Evolutionary conservation across 2,329 filamentous ascomycete species (phyloP), one percentile per base, ranked within the genome.

Genomic region (Geosmithia putterillii): DNA sequence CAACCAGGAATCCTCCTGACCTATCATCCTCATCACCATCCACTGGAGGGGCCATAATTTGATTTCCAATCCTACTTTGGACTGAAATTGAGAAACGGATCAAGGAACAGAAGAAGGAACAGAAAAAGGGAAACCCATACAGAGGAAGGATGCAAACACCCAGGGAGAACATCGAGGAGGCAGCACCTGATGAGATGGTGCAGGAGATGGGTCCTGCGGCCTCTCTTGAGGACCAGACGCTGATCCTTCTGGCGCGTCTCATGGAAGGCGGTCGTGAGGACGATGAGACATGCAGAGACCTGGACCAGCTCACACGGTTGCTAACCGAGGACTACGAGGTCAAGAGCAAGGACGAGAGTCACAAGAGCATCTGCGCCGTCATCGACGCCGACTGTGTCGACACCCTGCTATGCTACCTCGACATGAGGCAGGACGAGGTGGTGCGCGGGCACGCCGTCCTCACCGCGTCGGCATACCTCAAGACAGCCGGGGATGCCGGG

Each of bases 251-350:
- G 51, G 89, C 89, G 20, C 83, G 85, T 54, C 69, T 95, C 52
- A 94, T 95, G 81, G 86, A 94, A 58, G 87, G 86, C 38, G 88
- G 87, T 43, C 79, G 89, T 53, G 86, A 95, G 52, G 86, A 86
- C 56, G 76, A 79, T 45, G 80, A 85, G 51, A 83, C 76, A 12
- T 80, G 74, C 52, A 62, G 62, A 47, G 71, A 78, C 47, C 64
- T 82, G 39, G 72, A 75, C 50, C 61, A 63, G 44, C 69, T 82
- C 43, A 79, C 77, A 38, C 75, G 71, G 57, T 64, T 82, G 35
- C 65, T 82, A 44, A 71, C 67, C 52, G 67, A 76, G 34, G 76
- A 81, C 47, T 61, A 65, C 43, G 62, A 66, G 39, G 57, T 57
- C n/a, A 61, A 66, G 45, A 63, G 66, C 40, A 62, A 57, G 44